Percentiles rank a stretch among this genome's conserved stretches.
These are phyloP conservation scores for Yarrowia sp. DNA, from an alignment of 805 yeast genomes.

Conservation along the genomic window DNA sequence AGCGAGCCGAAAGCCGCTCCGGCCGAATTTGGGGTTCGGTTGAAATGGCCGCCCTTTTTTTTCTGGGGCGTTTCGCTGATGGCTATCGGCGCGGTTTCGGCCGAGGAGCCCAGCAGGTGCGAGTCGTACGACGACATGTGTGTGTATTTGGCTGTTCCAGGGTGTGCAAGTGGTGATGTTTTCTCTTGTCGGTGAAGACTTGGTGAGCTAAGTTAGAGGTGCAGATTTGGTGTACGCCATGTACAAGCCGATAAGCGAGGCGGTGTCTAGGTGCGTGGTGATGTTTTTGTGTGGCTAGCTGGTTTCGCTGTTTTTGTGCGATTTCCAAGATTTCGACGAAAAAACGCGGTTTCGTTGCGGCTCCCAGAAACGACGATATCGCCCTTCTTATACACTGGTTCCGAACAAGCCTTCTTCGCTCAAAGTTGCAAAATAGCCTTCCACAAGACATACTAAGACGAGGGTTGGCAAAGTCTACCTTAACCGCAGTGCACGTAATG, in stretches of 20 bases:
- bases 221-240: conserved; percentile 23
- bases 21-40: conserved; percentile 26
- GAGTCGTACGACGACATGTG: conserved; percentile 38
- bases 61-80: conserved; percentile 33
- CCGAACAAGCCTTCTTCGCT: not conserved
- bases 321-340: no score
- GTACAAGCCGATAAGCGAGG: conserved; percentile 14
- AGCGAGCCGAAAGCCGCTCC: conserved; percentile 36
- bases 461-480: not conserved
- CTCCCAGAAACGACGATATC: no score
- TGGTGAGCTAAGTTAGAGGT: not conserved
- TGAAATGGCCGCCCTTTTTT: conserved; percentile 32
- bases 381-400: not conserved
- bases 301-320: not conserved
- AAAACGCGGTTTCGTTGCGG: no score
- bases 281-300: not conserved
- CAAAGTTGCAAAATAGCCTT: conserved; percentile 7
- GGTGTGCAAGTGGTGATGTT: no score
- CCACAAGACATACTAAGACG: conserved; percentile 10
- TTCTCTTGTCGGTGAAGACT: not conserved
- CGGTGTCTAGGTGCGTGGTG: no score
- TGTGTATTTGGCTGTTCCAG: not conserved
- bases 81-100: conserved; percentile 37
- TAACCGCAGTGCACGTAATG: not conserved
- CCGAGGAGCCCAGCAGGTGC: conserved; percentile 31